These are phyloP conservation scores for Neofusicoccum laricinum DNA, from an alignment of 2,329 filamentous ascomycete genomes.

Conservation along the genomic window DNA sequence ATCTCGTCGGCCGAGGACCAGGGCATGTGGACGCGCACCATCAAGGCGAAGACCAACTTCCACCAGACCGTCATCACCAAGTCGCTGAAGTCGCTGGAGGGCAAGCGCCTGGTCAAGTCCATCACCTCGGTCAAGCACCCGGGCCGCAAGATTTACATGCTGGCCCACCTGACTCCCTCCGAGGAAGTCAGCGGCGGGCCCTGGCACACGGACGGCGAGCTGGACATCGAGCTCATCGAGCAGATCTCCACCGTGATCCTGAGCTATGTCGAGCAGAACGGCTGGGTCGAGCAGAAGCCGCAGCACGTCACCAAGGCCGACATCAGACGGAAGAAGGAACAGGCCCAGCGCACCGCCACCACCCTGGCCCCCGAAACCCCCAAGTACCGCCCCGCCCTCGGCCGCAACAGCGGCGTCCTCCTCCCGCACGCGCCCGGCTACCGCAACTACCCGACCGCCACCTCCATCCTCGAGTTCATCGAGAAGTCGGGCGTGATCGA, in stretches of 20 bases:
- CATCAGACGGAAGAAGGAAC: slow-evolving; percentile 35
- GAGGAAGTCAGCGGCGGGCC: slow-evolving; percentile 90
- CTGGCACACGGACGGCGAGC: slow-evolving; percentile 88
- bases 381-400: slow-evolving; percentile 21
- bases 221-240: slow-evolving; percentile 86
- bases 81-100: slow-evolving; percentile 78
- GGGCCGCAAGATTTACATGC: slow-evolving; percentile 94
- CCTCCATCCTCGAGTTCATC: slow-evolving; percentile 73
- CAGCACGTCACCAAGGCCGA: slow-evolving; percentile 19
- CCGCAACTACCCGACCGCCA: slow-evolving; percentile 74
- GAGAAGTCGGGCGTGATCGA: slow-evolving; percentile 68
- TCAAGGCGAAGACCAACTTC: slow-evolving; percentile 76
- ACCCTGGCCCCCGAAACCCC: slow-evolving; percentile 26
- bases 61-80: slow-evolving; percentile 80
- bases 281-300: slow-evolving; percentile 61
- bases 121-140: slow-evolving; percentile 92
- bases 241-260: slow-evolving; percentile 70
- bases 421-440: slow-evolving; percentile 63
- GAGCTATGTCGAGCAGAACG: slow-evolving; percentile 67
- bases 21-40: slow-evolving; percentile 86
- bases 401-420: slow-evolving; percentile 24
- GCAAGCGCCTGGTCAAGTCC: slow-evolving; percentile 76
- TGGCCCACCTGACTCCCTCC: slow-evolving; percentile 76
- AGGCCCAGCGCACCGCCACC: slow-evolving; percentile 23
- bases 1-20: slow-evolving; percentile 83